A percentile compares a stretch with the other conserved stretches of the same genome.
These are phyloP conservation scores for Neurospora hispaniola DNA, from an alignment of 495 filamentous ascomycete genomes.

Conservation along the genomic window DNA sequence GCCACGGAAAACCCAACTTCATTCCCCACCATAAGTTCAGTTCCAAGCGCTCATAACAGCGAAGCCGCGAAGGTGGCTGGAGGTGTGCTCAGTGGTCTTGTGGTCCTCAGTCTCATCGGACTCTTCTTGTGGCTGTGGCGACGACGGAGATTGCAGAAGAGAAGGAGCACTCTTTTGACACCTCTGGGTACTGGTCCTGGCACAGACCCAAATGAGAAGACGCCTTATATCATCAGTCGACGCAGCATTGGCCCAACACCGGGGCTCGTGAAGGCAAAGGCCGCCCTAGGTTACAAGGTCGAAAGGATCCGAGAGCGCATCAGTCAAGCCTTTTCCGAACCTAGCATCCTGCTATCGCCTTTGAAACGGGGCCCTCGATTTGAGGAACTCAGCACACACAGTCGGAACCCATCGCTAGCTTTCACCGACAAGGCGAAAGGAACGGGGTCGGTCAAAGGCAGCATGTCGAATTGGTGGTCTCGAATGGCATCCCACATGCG, in stretches of 20 bases:
- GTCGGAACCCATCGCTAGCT: slow-evolving; percentile 25
- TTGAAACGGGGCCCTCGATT: slow-evolving; percentile 22
- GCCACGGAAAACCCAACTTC: slow-evolving; percentile 9
- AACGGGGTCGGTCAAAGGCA: slow-evolving; percentile 17
- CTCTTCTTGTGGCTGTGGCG: slow-evolving; percentile 41
- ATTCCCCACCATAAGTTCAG: slow-evolving; percentile 10
- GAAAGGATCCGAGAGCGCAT: slow-evolving; percentile 28
- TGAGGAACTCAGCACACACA: slow-evolving; percentile 30
- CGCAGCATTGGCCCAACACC: slow-evolving; percentile 33
- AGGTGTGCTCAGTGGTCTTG: slow-evolving; percentile 39
- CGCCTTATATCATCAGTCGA: slow-evolving; percentile 30
- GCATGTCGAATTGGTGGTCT: slow-evolving; percentile 31
- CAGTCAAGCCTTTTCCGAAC: slow-evolving; percentile 32
- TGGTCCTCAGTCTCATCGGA: slow-evolving; percentile 32
- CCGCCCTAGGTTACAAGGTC: slow-evolving; percentile 25
- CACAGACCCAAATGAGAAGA: slow-evolving; percentile 23
- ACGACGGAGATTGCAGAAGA: slow-evolving; percentile 25
- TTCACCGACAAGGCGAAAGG: slow-evolving; percentile 4
- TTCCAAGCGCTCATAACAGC: slow-evolving; percentile 8
- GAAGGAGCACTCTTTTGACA: slow-evolving; percentile 34
- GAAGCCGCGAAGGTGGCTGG: slow-evolving; percentile 30
- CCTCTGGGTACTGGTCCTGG: slow-evolving; percentile 26
- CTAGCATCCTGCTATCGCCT: slow-evolving; percentile 31
- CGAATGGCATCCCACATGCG: slow-evolving; percentile 27
- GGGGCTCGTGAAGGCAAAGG: slow-evolving; percentile 25